Base-by-base conservation (phyloP, 164 flowering plant genomes). In the Platanus orientalis region DNA sequence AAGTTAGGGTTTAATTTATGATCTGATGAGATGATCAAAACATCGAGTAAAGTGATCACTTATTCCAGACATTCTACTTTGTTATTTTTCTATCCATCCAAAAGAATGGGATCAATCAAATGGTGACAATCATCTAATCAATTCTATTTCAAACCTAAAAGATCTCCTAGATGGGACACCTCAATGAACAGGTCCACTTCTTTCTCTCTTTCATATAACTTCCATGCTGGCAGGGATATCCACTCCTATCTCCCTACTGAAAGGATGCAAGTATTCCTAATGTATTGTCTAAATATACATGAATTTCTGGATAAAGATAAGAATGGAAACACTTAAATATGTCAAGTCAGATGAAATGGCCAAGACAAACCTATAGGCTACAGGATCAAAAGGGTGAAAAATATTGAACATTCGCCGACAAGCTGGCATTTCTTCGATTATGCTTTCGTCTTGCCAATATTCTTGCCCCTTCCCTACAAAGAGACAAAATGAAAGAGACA, bases 351-450 rank as follows among this genome's bases (percentile, higher is more conserved):
- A 45, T 14, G 45, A 54, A 28, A 53, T 64, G 42, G 40, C 30
- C 39, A 13, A 20, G 16, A 69, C 73, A 62, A 25, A 89, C 99
- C 99, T 86, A 65, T 91, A 95, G 32, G 99, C 99, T 42, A 95
- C 99, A 63, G 99, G 99, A 81, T 95, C 99, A 77, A 83, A 95
- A 49, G 99, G 99, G 68, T 95, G 99, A 77, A 95, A 95, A 57
- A 95, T 87, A 78, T 95, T 95, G 74, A 89, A 81, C 90, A 95
- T 86, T 73, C 77, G 88, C 51, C 74, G 81, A 63, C 97, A 92
- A 61, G 89, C 88, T 45, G 99, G 99, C 86, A 92, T 85, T 73
- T 91, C 96, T 70, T 95, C 99, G 66, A 10, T 78, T 64, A 86
- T 84, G 68, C 80, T 82, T 75, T 83, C 93, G 61, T 86, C 96